Base-by-base conservation (phyloP, 2,329 filamentous ascomycete genomes). In the Clarireedia homoeocarpa region DNA sequence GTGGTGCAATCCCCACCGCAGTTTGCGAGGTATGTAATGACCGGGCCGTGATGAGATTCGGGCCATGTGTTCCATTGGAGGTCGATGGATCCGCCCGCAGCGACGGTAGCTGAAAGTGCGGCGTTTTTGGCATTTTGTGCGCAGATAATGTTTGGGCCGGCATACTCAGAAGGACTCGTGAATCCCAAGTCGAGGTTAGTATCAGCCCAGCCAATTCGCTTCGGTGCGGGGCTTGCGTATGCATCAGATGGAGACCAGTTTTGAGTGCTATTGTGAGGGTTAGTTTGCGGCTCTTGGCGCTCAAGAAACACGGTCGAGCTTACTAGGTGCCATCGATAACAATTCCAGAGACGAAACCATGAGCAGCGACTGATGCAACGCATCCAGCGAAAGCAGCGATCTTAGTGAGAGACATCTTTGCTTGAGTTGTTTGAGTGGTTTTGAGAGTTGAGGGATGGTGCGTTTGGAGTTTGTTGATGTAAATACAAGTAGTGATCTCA, bases 51-150 rank as follows among this genome's bases (percentile, higher is more conserved):
- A 67, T 81, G 78, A 23, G 73, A 74, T 5, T 71, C 69, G 5
- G 77, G 76, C 77, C 77, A 79, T 1, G 67, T 67, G 53, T 71
- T 73, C 77, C 77, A 80, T 61, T 74, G 70, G 45, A 80, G 66
- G 27, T 73, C 72, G 59, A 80, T 67, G 48, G 67, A 68, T 59
- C 73, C 71, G 30, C 77, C 77, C 3, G 77, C 76, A 4, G 69
- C 63, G 39, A 79, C 70, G 12, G 69, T 66, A 6, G 74, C 72
- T 50, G 72, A 70, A 3, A 71, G 71, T 23, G 68, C 65, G 1
- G 70, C 77, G 15, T 74, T 70, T 3, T 67, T 70, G 6, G 72
- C 72, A 10, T 69, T 66, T 17, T 69, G 70, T 65, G 79, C 75
- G 65, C 78, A 80, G 65, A 77, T 74, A 61, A 80, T 80, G 51